phyloP scores from a whole-genome alignment of 2,329 filamentous ascomycete genomes.

The Epichloe sylvatica region DNA sequence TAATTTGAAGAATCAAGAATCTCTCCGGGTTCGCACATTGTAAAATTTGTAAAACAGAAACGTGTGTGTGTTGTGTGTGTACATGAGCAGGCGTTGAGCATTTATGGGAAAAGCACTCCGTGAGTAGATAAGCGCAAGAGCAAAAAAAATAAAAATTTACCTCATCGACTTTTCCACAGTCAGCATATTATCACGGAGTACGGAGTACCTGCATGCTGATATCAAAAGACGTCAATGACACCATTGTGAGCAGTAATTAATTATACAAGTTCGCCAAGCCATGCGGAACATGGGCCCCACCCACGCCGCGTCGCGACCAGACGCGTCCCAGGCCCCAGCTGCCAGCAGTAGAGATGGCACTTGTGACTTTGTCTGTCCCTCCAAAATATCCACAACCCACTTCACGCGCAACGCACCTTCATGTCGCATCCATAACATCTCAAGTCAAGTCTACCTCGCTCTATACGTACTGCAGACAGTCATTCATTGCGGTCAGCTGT shows the following conservation, averaged over 20 bases:
- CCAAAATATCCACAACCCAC: slow-evolving; percentile 5
- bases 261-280: no score
- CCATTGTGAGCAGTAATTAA: no score
- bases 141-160: no score
- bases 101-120: background rate
- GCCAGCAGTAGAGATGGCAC: background rate
- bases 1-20: slow-evolving; percentile 39
- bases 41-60: slow-evolving; percentile 34
- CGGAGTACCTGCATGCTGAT: no score
- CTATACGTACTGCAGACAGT: background rate
- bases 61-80: slow-evolving; percentile 1
- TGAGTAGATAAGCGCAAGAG: background rate
- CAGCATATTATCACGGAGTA: no score
- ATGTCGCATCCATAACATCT: background rate
- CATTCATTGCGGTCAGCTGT: no score
- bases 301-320: slow-evolving; percentile 12
- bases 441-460: background rate
- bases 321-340: slow-evolving; percentile 12
- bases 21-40: no score
- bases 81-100: background rate
- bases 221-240: background rate
- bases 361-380: slow-evolving; percentile 8
- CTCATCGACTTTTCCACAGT: no score
- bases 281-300: background rate
- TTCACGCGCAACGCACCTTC: background rate